These are phyloP conservation scores for Achaetomium macrosporum DNA, from an alignment of 2,329 filamentous ascomycete genomes.

Conservation along the genomic window DNA sequence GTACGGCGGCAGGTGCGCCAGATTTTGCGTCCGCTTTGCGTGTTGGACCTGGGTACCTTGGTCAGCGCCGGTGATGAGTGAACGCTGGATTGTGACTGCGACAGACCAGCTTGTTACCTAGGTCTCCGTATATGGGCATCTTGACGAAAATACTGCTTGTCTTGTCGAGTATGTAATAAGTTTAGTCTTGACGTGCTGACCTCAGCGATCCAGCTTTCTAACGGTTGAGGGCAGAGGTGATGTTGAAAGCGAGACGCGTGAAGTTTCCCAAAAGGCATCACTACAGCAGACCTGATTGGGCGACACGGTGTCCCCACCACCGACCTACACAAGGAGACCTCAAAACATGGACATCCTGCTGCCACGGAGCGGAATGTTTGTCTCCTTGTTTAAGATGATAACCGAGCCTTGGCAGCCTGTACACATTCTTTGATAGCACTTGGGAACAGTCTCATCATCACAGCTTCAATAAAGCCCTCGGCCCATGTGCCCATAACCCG, in stretches of 20 bases:
- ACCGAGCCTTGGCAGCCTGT: too few relatives aligned
- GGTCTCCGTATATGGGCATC: slow-evolving; percentile 73
- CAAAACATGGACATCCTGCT: too few relatives aligned
- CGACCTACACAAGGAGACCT: not conserved
- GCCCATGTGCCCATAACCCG: too few relatives aligned
- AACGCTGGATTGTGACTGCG: not conserved
- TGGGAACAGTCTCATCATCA: too few relatives aligned
- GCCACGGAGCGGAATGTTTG: too few relatives aligned
- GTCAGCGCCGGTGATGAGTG: slow-evolving; percentile 12
- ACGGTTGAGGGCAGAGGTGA: not conserved
- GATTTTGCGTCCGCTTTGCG: slow-evolving; percentile 87
- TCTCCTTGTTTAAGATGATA: too few relatives aligned
- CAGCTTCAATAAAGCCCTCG: too few relatives aligned
- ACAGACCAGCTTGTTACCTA: slow-evolving; percentile 75
- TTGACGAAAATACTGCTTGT: not conserved
- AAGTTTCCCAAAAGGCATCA: not conserved
- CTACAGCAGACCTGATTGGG: slow-evolving; percentile 4
- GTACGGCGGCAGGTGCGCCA: slow-evolving; percentile 82
- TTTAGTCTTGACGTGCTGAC: not conserved
- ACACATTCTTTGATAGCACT: too few relatives aligned
- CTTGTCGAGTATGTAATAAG: not conserved
- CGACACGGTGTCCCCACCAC: slow-evolving; percentile 3
- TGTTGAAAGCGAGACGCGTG: slow-evolving; percentile 4
- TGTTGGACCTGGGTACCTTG: slow-evolving; percentile 66
- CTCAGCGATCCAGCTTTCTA: not conserved